These are phyloP conservation scores for Pachyrhizus erosus DNA, from an alignment of 306 rosid genomes.

Conservation along the genomic window DNA sequence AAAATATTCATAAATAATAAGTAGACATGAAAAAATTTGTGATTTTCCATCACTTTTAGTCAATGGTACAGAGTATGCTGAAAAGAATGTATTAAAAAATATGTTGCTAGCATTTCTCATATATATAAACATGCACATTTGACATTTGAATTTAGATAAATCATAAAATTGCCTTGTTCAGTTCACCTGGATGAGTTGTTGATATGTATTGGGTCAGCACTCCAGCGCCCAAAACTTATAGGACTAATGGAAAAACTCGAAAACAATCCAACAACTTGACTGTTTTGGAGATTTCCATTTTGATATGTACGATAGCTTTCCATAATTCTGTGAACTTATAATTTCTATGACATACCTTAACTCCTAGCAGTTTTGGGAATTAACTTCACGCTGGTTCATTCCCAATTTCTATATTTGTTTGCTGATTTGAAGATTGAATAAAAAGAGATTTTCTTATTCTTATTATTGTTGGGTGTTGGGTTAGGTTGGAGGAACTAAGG, in stretches of 20 bases:
- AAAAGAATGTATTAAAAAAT: no score
- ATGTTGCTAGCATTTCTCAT: no score
- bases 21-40: no score
- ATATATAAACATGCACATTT: not conserved
- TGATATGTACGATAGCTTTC: slow-evolving; percentile 20
- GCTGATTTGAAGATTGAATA: slow-evolving; percentile 1
- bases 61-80: no score
- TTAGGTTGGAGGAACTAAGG: slow-evolving; percentile 75
- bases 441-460: not conserved
- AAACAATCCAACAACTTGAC: slow-evolving; percentile 13
- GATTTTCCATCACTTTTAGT: no score
- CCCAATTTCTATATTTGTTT: not conserved
- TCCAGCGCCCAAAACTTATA: slow-evolving; percentile 27
- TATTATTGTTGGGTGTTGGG: slow-evolving; percentile 40
- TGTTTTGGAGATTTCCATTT: slow-evolving; percentile 33
- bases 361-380: slow-evolving; percentile 21
- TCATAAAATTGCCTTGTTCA: slow-evolving; percentile 15
- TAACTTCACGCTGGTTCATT: slow-evolving; percentile 24
- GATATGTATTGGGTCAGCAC: slow-evolving; percentile 6
- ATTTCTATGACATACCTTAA: not conserved
- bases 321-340: not conserved
- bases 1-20: no score
- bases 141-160: not conserved
- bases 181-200: slow-evolving; percentile 30
- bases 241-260: not conserved